phyloP scores from a whole-genome alignment of 306 rosid genomes.

The Mucuna pruriens region DNA sequence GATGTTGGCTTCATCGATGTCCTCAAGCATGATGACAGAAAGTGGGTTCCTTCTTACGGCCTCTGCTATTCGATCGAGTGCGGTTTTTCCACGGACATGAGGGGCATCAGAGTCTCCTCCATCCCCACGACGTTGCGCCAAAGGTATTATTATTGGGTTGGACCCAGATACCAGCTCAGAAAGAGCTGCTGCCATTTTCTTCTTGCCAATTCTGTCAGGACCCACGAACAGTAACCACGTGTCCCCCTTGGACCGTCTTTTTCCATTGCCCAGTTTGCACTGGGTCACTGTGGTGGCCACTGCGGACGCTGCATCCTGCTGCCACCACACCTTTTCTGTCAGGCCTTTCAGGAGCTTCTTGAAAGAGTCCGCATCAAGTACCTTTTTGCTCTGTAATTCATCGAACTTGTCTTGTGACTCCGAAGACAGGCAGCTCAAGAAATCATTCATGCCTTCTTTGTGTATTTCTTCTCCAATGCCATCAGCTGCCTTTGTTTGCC shows the following conservation, averaged over 20 bases:
- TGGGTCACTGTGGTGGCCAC: slow-evolving; percentile 81
- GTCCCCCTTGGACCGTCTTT: slow-evolving; percentile 75
- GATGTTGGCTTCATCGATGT: slow-evolving; percentile 71
- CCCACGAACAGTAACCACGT: slow-evolving; percentile 89
- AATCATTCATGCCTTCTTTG: slow-evolving; percentile 65
- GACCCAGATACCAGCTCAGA: slow-evolving; percentile 80
- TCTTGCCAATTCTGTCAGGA: slow-evolving; percentile 89
- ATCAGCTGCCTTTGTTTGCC: slow-evolving; percentile 60
- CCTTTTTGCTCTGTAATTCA: slow-evolving; percentile 59
- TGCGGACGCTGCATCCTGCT: slow-evolving; percentile 88
- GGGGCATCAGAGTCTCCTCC: slow-evolving; percentile 64
- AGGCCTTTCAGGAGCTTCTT: slow-evolving; percentile 79
- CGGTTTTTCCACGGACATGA: slow-evolving; percentile 83
- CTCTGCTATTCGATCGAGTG: slow-evolving; percentile 80
- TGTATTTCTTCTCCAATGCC: slow-evolving; percentile 47
- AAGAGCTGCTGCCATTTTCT: slow-evolving; percentile 92
- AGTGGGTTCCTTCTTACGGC: slow-evolving; percentile 78
- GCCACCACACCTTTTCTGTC: slow-evolving; percentile 98
- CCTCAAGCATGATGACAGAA: slow-evolving; percentile 86
- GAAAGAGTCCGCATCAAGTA: slow-evolving; percentile 73
- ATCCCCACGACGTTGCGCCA: slow-evolving; percentile 58
- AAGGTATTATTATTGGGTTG: slow-evolving; percentile 64
- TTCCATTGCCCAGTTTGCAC: slow-evolving; percentile 79
- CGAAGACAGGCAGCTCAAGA: slow-evolving; percentile 70
- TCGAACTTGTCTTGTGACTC: slow-evolving; percentile 66